These are phyloP conservation scores for Cydonia oblonga DNA, from an alignment of 331 rosid species.

Conservation along the genomic window DNA sequence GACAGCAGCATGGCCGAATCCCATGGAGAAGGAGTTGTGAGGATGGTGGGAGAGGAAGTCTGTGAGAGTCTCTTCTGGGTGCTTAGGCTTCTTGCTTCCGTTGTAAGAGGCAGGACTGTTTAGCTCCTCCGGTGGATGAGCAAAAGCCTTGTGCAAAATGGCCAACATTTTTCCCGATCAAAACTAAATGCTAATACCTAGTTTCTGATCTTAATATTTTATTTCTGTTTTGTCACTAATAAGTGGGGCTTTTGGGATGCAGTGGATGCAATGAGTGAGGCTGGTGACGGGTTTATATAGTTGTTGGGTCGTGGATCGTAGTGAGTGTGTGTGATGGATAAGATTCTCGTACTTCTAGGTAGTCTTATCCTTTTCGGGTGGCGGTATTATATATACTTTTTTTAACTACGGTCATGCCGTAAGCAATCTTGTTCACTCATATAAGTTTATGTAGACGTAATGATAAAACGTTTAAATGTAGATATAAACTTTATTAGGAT, in stretches of 20 bases:
- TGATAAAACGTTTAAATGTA: too few relatives aligned
- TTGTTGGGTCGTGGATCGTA: slow-evolving; percentile 20
- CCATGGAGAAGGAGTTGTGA: slow-evolving; percentile 48
- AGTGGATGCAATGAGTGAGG: too few relatives aligned
- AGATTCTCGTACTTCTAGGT: slow-evolving; percentile 24
- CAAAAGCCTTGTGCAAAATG: slow-evolving; percentile 85
- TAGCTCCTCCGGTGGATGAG: slow-evolving; percentile 91
- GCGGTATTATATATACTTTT: too few relatives aligned
- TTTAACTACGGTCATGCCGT: too few relatives aligned
- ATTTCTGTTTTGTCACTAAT: neutral
- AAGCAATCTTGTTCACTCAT: too few relatives aligned
- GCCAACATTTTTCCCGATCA: slow-evolving; percentile 44
- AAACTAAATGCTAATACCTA: neutral
- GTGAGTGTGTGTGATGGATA: slow-evolving; percentile 27
- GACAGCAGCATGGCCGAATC: slow-evolving; percentile 63
- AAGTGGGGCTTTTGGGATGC: too few relatives aligned
- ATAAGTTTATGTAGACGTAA: too few relatives aligned
- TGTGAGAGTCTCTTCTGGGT: slow-evolving; percentile 68
- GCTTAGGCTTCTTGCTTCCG: slow-evolving; percentile 61
- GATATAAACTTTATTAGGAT: too few relatives aligned
- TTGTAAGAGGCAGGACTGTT: slow-evolving; percentile 75
- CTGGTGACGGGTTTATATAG: neutral
- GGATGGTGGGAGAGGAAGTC: slow-evolving; percentile 73
- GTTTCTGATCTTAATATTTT: neutral
- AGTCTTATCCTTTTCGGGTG: slow-evolving; percentile 10